phyloP scores from a whole-genome alignment of 2,329 filamentous ascomycete genomes.

The Pyrenophora seminiperda region DNA sequence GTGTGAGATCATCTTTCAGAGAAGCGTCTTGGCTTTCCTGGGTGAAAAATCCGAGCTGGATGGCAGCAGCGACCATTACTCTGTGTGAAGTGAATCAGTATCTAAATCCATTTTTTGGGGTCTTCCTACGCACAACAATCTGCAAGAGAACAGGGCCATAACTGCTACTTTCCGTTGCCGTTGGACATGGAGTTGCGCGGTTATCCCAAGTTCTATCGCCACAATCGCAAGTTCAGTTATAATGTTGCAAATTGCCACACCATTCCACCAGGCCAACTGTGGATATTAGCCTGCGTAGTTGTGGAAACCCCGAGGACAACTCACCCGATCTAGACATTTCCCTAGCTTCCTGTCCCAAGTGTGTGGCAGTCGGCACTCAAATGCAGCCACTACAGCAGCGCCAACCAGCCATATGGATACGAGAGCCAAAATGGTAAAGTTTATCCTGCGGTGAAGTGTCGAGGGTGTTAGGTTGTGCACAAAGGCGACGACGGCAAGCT shows the following conservation, averaged over 20 bases:
- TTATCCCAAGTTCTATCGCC: constrained; percentile 26
- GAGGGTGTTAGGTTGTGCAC: constrained; percentile 30
- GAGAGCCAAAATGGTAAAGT: constrained; percentile 17
- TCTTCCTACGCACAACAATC: constrained; percentile 19
- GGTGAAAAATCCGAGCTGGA: constrained; percentile 26
- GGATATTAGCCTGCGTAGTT: not conserved
- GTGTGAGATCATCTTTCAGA: constrained; percentile 24
- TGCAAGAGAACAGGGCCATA: constrained; percentile 28
- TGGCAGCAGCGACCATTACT: constrained; percentile 18
- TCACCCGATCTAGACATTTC: constrained; percentile 24
- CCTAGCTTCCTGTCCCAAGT: constrained; percentile 24
- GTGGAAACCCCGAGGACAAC: not conserved
- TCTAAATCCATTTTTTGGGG: not conserved
- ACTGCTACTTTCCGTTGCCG: constrained; percentile 22
- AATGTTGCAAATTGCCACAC: constrained; percentile 22
- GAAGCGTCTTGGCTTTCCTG: constrained; percentile 14
- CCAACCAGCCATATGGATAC: constrained; percentile 20
- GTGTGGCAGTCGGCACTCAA: constrained; percentile 23
- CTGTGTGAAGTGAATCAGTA: constrained; percentile 10
- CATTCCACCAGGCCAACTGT: constrained; percentile 29
- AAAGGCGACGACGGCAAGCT: constrained; percentile 35
- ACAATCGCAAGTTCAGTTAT: constrained; percentile 29
- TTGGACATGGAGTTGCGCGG: constrained; percentile 19
- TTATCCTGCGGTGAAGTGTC: constrained; percentile 19
- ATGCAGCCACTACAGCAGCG: constrained; percentile 20